Conservation (phyloP, 1,139 yeast species). For the Scheffersomyces parashehatae region DNA sequence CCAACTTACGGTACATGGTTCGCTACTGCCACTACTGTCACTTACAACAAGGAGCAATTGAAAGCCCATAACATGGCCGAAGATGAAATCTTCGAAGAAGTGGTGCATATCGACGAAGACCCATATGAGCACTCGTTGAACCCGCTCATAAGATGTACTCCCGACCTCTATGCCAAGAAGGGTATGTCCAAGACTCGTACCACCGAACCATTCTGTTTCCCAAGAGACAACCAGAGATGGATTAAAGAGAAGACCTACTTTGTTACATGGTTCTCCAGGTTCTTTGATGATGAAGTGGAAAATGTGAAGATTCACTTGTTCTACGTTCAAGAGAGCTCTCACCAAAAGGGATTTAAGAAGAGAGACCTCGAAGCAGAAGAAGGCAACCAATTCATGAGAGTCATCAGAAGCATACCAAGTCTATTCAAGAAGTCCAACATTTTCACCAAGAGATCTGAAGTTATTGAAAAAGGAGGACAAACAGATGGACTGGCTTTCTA, state of each 20-base stretch:
- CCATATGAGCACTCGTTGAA: constrained; percentile 65
- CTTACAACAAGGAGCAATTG: constrained; percentile 56
- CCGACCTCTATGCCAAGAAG: constrained; percentile 66
- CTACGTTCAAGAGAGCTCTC: constrained; percentile 55
- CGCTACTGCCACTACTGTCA: constrained; percentile 64
- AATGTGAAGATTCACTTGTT: constrained; percentile 70
- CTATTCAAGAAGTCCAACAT: constrained; percentile 1
- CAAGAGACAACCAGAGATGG: constrained; percentile 58
- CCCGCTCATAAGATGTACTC: constrained; percentile 84
- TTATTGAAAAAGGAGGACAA: constrained; percentile 40
- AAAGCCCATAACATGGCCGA: constrained; percentile 71
- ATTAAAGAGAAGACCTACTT: constrained; percentile 66
- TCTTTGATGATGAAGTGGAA: constrained; percentile 49
- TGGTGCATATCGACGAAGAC: constrained; percentile 61
- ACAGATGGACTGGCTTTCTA: constrained; percentile 54
- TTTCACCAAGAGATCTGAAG: constrained; percentile 31
- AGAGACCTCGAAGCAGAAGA: constrained; percentile 27
- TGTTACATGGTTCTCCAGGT: constrained; percentile 76
- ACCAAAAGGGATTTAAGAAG: constrained; percentile 58
- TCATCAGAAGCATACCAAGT: constrained; percentile 1
- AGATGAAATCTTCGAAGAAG: constrained; percentile 57
- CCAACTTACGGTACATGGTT: constrained; percentile 81
- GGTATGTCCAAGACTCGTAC: constrained; percentile 56
- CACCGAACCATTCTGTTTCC: constrained; percentile 83
- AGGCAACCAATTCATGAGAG: constrained; percentile 8